These are phyloP conservation scores for Suzukiozyma palmioleophila DNA, from an alignment of 1,139 yeast genomes.

Conservation along the genomic window DNA sequence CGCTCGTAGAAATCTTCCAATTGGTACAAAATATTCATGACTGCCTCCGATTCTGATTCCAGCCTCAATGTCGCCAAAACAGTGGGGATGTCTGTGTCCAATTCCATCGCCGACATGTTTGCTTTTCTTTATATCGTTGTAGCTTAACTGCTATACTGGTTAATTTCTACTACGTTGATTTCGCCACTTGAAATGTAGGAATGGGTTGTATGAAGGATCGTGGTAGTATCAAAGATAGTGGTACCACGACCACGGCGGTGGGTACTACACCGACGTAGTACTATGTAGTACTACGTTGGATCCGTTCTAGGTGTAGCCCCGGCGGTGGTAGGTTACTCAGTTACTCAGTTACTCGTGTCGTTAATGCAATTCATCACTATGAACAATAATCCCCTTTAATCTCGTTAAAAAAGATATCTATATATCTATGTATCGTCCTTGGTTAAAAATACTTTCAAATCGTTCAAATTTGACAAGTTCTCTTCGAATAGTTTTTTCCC, in stretches of 20 bases:
- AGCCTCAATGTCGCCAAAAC: slow-evolving; percentile 67
- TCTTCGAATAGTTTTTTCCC: slow-evolving; percentile 37
- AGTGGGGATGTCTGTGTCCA: slow-evolving; percentile 51
- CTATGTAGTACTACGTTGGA: no score
- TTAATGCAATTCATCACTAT: no score
- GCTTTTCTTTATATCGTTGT: not conserved
- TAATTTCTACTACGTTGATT: not conserved
- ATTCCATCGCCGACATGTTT: slow-evolving; percentile 26
- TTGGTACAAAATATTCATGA: slow-evolving; percentile 61
- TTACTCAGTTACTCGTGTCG: no score
- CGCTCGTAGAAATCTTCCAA: slow-evolving; percentile 87
- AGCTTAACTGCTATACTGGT: not conserved
- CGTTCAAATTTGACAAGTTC: slow-evolving; percentile 36
- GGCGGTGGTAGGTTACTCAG: no score
- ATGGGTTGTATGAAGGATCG: not conserved
- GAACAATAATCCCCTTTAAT: no score
- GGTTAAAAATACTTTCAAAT: slow-evolving; percentile 21
- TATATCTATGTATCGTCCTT: slow-evolving; percentile 8
- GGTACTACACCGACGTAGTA: no score
- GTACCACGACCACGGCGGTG: not conserved
- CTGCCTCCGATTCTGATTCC: slow-evolving; percentile 61
- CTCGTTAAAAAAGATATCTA: no score
- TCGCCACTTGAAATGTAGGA: not conserved
- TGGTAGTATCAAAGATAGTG: no score
- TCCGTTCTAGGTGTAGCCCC: no score